These are phyloP conservation scores for Monosporascus sp. DNA, from an alignment of 2,329 filamentous ascomycete genomes.

Conservation along the genomic window DNA sequence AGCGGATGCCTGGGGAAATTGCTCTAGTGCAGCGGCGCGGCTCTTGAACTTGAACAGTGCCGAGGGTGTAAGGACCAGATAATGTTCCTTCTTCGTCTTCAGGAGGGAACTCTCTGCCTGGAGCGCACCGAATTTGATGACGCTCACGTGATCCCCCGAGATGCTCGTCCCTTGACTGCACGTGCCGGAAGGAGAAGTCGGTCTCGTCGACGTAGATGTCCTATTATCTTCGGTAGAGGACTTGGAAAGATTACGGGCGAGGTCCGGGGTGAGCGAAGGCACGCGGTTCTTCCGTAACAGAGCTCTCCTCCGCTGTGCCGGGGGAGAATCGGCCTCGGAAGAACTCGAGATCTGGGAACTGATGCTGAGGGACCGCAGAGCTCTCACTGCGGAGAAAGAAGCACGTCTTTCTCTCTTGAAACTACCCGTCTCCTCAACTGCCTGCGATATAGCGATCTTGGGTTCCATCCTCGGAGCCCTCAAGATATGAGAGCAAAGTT, in stretches of 20 bases:
- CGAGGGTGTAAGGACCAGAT: slow-evolving; percentile 47
- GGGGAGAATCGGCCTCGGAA: slow-evolving; percentile 20
- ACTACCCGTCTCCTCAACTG: slow-evolving; percentile 14
- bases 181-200: slow-evolving; percentile 23
- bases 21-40: slow-evolving; percentile 39
- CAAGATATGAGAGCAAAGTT: slow-evolving; percentile 1
- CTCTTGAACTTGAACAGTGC: slow-evolving; percentile 47
- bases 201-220: slow-evolving; percentile 24
- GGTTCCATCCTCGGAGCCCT: slow-evolving; percentile 19
- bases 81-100: slow-evolving; percentile 41
- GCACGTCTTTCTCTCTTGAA: slow-evolving; percentile 20
- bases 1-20: slow-evolving; percentile 39
- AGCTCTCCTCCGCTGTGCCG: slow-evolving; percentile 14
- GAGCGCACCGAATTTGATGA: slow-evolving; percentile 41
- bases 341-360: slow-evolving; percentile 25
- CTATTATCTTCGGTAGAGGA: slow-evolving; percentile 23
- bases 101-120: slow-evolving; percentile 45
- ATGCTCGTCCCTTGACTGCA: slow-evolving; percentile 23
- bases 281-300: slow-evolving; percentile 19
- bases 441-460: slow-evolving; percentile 14
- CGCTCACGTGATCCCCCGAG: slow-evolving; percentile 17
- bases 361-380: slow-evolving; percentile 27
- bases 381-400: slow-evolving; percentile 26
- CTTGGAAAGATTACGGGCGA: slow-evolving; percentile 25
- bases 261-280: slow-evolving; percentile 14